Evolutionary conservation across 352 stramenopile species (phyloP).

Genomic region (Globisporangium alternatum): DNA sequence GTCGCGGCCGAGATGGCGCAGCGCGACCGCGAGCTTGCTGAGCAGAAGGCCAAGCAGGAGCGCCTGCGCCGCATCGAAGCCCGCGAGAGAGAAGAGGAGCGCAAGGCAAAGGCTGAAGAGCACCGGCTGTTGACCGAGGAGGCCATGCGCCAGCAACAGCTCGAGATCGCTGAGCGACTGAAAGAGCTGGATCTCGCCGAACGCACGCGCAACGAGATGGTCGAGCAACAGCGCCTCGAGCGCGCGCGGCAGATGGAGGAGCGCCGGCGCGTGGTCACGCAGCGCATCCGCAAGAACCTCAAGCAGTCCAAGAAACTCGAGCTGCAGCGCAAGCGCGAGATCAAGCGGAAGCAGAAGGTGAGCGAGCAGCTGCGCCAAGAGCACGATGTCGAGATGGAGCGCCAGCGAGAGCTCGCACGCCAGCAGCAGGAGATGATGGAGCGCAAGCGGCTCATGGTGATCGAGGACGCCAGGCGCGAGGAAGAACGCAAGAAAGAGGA

Average conservation of each 20-base stretch:
- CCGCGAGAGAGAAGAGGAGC: conserved; percentile 63
- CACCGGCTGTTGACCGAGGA: conserved; percentile 56
- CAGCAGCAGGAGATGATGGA: conserved; percentile 73
- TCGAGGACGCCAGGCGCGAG: conserved; percentile 67
- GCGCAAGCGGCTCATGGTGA: conserved; percentile 62
- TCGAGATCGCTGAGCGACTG: conserved; percentile 59
- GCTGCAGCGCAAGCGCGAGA: conserved; percentile 59
- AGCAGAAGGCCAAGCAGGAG: conserved; percentile 79
- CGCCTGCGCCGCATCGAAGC: conserved; percentile 62
- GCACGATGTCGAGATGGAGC: conserved; percentile 61
- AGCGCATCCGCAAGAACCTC: conserved; percentile 70
- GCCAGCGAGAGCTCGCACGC: conserved; percentile 47
- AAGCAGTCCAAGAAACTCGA: conserved; percentile 64
- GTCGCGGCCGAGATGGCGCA: conserved; percentile 68
- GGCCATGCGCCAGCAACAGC: conserved; percentile 58
- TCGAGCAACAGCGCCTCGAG: conserved; percentile 68
- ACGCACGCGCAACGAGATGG: conserved; percentile 59
- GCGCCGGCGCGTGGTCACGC: conserved; percentile 45
- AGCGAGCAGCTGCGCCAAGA: conserved; percentile 53
- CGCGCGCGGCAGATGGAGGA: conserved; percentile 67
- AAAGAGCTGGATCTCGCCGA: conserved; percentile 65
- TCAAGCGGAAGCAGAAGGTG: conserved; percentile 52
- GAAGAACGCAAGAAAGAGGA: conserved; percentile 74
- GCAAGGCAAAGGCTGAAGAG: conserved; percentile 72
- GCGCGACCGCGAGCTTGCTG: conserved; percentile 64